Percentiles rank a stretch among this genome's conserved stretches.
These are phyloP conservation scores for Diplodia corticola DNA, from an alignment of 2,329 filamentous ascomycete species.

Conservation along the genomic window DNA sequence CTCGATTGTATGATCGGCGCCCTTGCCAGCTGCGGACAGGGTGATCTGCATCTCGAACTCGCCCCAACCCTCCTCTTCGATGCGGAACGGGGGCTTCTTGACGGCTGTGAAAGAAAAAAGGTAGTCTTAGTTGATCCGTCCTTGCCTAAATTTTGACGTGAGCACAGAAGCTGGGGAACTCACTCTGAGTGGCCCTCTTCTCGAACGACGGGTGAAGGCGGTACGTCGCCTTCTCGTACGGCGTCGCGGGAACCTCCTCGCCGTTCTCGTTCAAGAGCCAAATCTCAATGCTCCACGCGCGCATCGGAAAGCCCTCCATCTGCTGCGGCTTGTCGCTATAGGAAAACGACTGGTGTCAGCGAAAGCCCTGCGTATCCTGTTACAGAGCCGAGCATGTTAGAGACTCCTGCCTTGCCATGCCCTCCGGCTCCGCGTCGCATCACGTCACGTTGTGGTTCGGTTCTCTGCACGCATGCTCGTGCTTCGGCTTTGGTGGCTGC, in stretches of 20 bases:
- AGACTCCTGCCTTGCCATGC: not conserved
- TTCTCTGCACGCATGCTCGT: not conserved
- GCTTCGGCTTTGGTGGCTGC: too few relatives aligned
- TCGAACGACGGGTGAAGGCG: conserved; percentile 93
- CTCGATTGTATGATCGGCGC: conserved; percentile 71
- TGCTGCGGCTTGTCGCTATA: conserved; percentile 74
- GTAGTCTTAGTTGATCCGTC: not conserved
- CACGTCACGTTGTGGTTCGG: not conserved
- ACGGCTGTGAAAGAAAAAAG: conserved; percentile 58
- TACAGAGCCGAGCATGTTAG: not conserved
- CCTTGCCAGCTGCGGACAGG: conserved; percentile 81
- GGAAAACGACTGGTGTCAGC: not conserved
- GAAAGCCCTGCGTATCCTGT: not conserved
- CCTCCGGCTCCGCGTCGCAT: not conserved
- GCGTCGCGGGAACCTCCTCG: conserved; percentile 75
- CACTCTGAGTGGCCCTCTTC: conserved; percentile 76
- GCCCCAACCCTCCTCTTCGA: conserved; percentile 94
- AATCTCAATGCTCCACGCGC: conserved; percentile 86
- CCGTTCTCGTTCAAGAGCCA: conserved; percentile 83
- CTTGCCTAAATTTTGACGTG: not conserved
- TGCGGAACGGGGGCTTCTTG: conserved; percentile 81
- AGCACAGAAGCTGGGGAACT: conserved; percentile 38
- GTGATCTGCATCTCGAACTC: conserved; percentile 95
- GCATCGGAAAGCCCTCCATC: conserved; percentile 86
- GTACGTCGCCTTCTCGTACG: conserved; percentile 92